Conservation (phyloP, 495 filamentous ascomycete species). For the Neurospora sp. region DNA sequence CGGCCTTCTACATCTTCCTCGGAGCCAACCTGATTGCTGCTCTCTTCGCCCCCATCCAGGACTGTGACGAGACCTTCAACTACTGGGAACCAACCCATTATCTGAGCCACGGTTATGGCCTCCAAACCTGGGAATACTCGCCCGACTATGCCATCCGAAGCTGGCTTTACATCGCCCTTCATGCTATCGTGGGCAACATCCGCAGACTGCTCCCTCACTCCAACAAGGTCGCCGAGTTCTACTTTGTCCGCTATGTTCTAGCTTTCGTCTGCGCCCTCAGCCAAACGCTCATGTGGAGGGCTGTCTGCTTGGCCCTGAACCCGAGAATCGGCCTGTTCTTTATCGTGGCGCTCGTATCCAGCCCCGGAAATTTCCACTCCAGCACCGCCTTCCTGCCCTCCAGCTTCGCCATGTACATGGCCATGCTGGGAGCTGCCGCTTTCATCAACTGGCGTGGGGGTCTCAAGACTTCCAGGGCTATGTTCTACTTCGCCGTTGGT, state of each 20-base stretch:
- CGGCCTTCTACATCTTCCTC: conserved; percentile 69
- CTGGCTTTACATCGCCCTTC: conserved; percentile 86
- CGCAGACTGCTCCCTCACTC: conserved; percentile 51
- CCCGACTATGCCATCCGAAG: conserved; percentile 91
- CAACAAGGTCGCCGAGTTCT: conserved; percentile 66
- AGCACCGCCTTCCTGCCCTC: conserved; percentile 81
- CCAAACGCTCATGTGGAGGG: conserved; percentile 69
- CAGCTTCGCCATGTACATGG: conserved; percentile 93
- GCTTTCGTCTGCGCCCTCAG: conserved; percentile 67
- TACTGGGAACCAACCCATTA: conserved; percentile 99
- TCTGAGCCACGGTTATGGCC: conserved; percentile 79
- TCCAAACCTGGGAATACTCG: conserved; percentile 99
- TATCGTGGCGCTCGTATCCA: conserved; percentile 60
- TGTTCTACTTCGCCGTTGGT: conserved; percentile 88
- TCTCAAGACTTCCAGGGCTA: conserved; percentile 65
- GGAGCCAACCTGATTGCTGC: conserved; percentile 65
- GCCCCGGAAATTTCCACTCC: conserved; percentile 88
- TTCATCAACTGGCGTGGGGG: conserved; percentile 81
- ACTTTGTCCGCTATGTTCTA: conserved; percentile 66
- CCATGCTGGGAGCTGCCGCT: conserved; percentile 73
- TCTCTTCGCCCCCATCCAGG: conserved; percentile 83
- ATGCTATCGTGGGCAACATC: conserved; percentile 60
- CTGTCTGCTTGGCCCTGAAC: conserved; percentile 63
- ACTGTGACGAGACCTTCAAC: conserved; percentile 98
- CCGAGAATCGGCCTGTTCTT: conserved; percentile 76